Percentiles rank a stretch among this genome's conserved stretches.
phyloP scores from a whole-genome alignment of 1,284 basidiomycete genomes.

The Microstroma glucosiphilum region DNA sequence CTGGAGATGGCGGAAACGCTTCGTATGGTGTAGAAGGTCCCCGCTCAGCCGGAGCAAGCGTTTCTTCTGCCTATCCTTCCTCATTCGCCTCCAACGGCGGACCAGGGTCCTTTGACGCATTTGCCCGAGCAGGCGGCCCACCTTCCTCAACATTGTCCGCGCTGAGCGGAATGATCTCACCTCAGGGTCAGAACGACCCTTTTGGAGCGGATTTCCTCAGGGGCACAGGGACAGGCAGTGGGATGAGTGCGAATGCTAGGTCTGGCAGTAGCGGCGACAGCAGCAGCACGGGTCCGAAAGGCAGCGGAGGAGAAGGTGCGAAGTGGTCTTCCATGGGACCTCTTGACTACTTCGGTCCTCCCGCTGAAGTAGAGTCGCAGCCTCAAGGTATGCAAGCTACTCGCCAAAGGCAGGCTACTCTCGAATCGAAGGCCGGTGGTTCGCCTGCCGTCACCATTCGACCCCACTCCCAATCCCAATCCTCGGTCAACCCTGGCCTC shows the following conservation, averaged over 20 bases:
- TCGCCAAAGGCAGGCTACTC: too few relatives aligned
- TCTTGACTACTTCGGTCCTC: constrained; percentile 33
- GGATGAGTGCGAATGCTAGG: neutral
- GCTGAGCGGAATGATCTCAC: constrained; percentile 25
- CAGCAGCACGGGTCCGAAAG: neutral
- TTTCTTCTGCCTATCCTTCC: neutral
- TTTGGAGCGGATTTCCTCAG: constrained; percentile 6
- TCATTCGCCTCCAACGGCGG: neutral
- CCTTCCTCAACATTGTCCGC: constrained; percentile 5
- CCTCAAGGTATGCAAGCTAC: neutral
- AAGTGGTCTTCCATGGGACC: constrained; percentile 39
- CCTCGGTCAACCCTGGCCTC: too few relatives aligned
- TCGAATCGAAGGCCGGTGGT: too few relatives aligned
- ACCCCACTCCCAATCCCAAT: neutral
- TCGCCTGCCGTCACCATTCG: neutral
- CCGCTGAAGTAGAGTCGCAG: neutral
- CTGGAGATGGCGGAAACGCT: neutral
- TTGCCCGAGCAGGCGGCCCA: constrained; percentile 1
- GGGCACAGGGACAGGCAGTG: neutral
- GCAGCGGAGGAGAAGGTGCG: constrained; percentile 5
- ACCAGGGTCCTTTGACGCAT: neutral
- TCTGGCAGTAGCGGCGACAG: neutral
- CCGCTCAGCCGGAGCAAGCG: neutral
- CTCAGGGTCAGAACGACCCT: constrained; percentile 15
- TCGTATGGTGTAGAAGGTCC: neutral